Base-by-base conservation (phyloP, 2,329 filamentous ascomycete species). In the Stagonosporopsis vannaccii region DNA sequence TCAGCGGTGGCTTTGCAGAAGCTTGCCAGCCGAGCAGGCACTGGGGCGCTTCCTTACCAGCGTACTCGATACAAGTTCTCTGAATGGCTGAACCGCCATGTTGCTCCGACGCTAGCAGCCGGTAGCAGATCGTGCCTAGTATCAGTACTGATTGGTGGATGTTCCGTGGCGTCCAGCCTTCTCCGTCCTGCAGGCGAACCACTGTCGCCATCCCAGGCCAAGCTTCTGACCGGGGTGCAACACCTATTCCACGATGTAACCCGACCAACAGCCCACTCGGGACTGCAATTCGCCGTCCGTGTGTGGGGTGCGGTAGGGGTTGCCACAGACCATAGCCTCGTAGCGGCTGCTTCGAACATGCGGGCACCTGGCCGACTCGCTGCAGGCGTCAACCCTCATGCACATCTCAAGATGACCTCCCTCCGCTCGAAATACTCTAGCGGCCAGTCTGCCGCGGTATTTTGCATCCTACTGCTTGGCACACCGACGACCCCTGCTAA, bases 211-310 rank as follows among this genome's bases (percentile, higher is more conserved):
- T 66, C 63, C 62, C 52, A 59, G 50, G 60, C 59, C 65, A 61
- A 63, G 67, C 61, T 57, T 60, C 55, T 57, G 49, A 33, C 67
- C 61, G 53, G 67, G 63, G 63, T 66, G 58, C 63, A 45, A 57
- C 59, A 50, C 55, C 53, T 52, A 49, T 64, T 63, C 57, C 63
- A 63, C 71, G 72, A 75, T 75, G 73, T 75, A 75, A 75, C 72
- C 66, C 67, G 67, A 70, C 67, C 53, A 56, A 62, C 63, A 64
- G 60, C 61, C 61, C 61, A 60, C 61, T 59, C 51, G 58, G 57
- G 62, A 61, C 57, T 61, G 60, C 63, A 69, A 73, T 72, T 72
- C 69, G 70, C 70, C 67, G 69, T 68, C 62, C 49, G 59, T 53
- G 63, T 74, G 71, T 72, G 71, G 67, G 70, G 72, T 71, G 69